Base-by-base conservation (phyloP, 2,329 filamentous ascomycete genomes). In the Ascocoryne sarcoides region DNA sequence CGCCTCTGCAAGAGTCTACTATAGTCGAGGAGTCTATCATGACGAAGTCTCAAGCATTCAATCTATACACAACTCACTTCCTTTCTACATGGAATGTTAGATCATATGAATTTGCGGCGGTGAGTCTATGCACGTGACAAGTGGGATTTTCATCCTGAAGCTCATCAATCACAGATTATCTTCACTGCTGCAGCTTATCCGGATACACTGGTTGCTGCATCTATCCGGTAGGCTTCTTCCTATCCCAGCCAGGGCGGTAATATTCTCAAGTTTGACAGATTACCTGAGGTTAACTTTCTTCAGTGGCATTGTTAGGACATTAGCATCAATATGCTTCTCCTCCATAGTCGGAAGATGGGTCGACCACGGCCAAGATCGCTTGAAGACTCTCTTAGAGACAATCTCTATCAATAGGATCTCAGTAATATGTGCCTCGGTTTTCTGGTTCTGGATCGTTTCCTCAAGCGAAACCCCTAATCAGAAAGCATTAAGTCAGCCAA, bases 1-100 rank as follows among this genome's bases (percentile, higher is more conserved):
- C 23, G 12, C 7, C 7, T 12, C 7, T 7, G 12, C 7, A 26
- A 26, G 23, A 26, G 7, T 12, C 23, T 7, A 26, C 12, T 7
- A 26, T 26, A 7, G 12, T 26, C 4, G 32, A 40, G 31, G 17
- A 32, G 16, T 10, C 31, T 32, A 43, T 50, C 10, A 56, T 64
- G 45, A 61, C 53, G 10, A 55, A 51, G 46, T 46, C 58, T 4
- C 62, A 65, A 38, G 62, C 62, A 4, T 50, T 52, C 28, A 60
- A 60, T 40, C 52, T 75, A 5, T 76, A 75, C 45, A 53, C 67
- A 15, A 74, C 69, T 15, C 71, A 76, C 54, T 66, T 69, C 37
- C 60, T 76, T 4, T 75, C 73, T 12, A 70, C 70, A 29, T 76
- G 71, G 71, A 76, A 75, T 54, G 67, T 70, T 4, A 65, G 73